Evolutionary conservation across 768 basidiomycete genomes (phyloP), one percentile per base, ranked within the genome.

Genomic region (Termitomyces sp.): DNA sequence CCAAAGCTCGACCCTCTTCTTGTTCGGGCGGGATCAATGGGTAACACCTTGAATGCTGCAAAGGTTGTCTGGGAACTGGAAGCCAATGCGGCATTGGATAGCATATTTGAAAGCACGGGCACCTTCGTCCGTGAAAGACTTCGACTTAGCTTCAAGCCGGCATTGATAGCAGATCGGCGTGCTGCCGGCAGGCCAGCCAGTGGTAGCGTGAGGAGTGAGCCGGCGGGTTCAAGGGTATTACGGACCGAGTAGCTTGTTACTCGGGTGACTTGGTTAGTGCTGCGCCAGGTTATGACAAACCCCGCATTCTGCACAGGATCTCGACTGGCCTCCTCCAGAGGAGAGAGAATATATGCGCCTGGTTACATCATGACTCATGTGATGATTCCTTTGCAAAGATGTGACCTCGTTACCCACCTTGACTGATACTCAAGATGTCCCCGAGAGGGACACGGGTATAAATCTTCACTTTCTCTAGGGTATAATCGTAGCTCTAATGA

Each of bases 291-390:
- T 46, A 98, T 68, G 3, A 85, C 68, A 66, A 98, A 92, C 0
- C 97, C 96, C 40, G 86, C 86, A 65, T 98, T 98, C 72, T 98
- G 92, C 18, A 76, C 66, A 0, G 89, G 83, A 67, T 97, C 92
- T 15, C 94, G 84, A 60, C 91, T 93, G 0, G 91, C 85, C 68
- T 96, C 93, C 70, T 98, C 93, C 2, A 98, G 76, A 2, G 95
- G 87, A 1, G 95, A 97, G 39, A 98, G 72, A 56, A 98, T 98
- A 66, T 98, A 99, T 42, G 91, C 85, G n/a, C 95, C 95, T 94
- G n/a, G 23, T 53, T 35, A 39, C 31, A 25, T 23, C n/a, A n/a
- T 18, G 25, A 38, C 9, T 25, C n/a, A 29, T 23, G 32, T 16
- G 23, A 15, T 7, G 12, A 53, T 22, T 36, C 23, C 31, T 45